Evolutionary conservation across 2,329 filamentous ascomycete species (phyloP).

Genomic region (Monilinia laxa): DNA sequence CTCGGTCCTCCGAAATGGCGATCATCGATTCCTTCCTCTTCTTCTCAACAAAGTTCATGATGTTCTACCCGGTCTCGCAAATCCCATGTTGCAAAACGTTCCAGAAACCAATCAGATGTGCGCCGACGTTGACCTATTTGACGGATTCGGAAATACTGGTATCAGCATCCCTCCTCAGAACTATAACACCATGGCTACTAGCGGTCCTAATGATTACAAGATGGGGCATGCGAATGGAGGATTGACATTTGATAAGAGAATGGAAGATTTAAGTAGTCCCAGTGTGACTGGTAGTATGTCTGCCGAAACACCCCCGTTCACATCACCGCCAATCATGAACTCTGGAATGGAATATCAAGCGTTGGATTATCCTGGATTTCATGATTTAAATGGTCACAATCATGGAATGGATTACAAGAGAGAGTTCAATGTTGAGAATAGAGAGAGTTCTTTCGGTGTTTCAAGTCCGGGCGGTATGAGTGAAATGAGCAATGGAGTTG

Average conservation of each 20-base stretch:
- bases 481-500: slow-evolving; percentile 15
- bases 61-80: slow-evolving; percentile 61
- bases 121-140: slow-evolving; percentile 58
- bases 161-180: slow-evolving; percentile 47
- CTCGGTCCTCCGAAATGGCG: slow-evolving; percentile 69
- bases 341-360: slow-evolving; percentile 24
- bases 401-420: slow-evolving; percentile 23
- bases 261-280: slow-evolving; percentile 37
- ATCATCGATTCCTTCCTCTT: slow-evolving; percentile 74
- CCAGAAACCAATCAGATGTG: slow-evolving; percentile 50
- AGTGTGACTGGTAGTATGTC: slow-evolving; percentile 17
- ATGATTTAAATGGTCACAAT: slow-evolving; percentile 18
- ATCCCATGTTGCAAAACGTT: slow-evolving; percentile 58
- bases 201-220: slow-evolving; percentile 36
- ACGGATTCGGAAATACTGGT: slow-evolving; percentile 62
- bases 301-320: slow-evolving; percentile 22
- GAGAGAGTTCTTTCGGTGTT: slow-evolving; percentile 10
- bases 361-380: slow-evolving; percentile 24
- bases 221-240: slow-evolving; percentile 29
- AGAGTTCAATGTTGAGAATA: slow-evolving; percentile 12
- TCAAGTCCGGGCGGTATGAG: slow-evolving; percentile 17
- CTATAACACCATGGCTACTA: slow-evolving; percentile 33
- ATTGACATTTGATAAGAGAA: slow-evolving; percentile 34
- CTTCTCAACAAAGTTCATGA: slow-evolving; percentile 75
- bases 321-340: slow-evolving; percentile 25